Conservation (phyloP, 805 yeast species). For the Schwanniomyces occidentalis region DNA sequence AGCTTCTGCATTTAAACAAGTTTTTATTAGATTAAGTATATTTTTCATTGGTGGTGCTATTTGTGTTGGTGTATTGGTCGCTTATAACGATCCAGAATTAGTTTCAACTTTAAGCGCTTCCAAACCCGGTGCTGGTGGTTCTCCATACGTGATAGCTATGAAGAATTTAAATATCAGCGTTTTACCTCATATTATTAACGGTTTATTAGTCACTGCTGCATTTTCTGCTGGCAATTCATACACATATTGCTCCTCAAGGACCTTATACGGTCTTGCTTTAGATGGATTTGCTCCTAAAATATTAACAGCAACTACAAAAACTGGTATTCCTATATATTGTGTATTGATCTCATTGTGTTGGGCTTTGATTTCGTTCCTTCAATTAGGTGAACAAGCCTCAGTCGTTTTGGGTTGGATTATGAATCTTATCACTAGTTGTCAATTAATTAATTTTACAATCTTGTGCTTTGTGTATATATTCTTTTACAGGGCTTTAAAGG, state of each 20-base stretch:
- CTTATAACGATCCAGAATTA: constrained; percentile 64
- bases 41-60: constrained; percentile 74
- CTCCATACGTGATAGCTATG: constrained; percentile 53
- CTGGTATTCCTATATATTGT: constrained; percentile 49
- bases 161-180: constrained; percentile 44
- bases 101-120: constrained; percentile 58
- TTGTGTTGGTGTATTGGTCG: constrained; percentile 75
- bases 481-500: constrained; percentile 60
- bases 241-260: constrained; percentile 48
- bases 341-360: constrained; percentile 47
- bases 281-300: constrained; percentile 49
- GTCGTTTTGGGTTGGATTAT: constrained; percentile 35
- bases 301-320: constrained; percentile 44
- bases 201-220: constrained; percentile 41
- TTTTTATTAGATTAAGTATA: constrained; percentile 64
- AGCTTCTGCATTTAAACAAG: constrained; percentile 78
- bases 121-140: constrained; percentile 62
- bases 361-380: constrained; percentile 66
- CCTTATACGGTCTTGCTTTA: constrained; percentile 47
- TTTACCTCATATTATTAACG: constrained; percentile 48
- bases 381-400: constrained; percentile 39
- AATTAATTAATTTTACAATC: constrained; percentile 28
- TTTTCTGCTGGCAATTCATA: constrained; percentile 52
- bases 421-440: constrained; percentile 33
- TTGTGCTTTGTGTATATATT: constrained; percentile 55